These are phyloP conservation scores for Rehmannia glutinosa DNA, from an alignment of 257 asterid genomes.

Conservation along the genomic window DNA sequence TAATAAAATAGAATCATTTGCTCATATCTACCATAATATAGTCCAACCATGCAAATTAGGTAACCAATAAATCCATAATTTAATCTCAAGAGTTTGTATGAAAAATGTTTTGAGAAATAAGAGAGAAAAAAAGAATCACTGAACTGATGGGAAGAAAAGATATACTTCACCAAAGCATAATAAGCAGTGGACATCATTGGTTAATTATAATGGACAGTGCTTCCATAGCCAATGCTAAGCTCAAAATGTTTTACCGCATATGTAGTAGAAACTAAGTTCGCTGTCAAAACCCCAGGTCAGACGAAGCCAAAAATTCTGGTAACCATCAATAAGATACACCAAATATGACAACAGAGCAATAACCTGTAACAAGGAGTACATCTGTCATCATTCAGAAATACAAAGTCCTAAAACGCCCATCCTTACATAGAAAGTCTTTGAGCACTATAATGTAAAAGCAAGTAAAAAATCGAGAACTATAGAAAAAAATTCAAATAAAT, in stretches of 20 bases:
- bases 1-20: no score
- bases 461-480: background rate
- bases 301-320: conserved; percentile 77
- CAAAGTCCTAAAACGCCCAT: background rate
- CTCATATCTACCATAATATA: no score
- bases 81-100: no score
- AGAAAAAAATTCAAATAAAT: background rate
- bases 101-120: no score
- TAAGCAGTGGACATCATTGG: background rate
- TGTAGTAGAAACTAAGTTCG: conserved; percentile 79
- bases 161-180: background rate
- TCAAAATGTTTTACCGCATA: conserved; percentile 62
- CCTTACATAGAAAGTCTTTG: conserved; percentile 1
- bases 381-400: conserved; percentile 9
- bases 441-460: background rate
- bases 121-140: background rate
- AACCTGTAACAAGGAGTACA: conserved; percentile 49
- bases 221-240: conserved; percentile 1
- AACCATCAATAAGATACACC: conserved; percentile 62
- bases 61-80: no score
- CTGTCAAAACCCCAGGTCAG: conserved; percentile 73
- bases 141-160: background rate
- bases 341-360: conserved; percentile 61
- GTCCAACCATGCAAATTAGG: no score
- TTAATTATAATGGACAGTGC: background rate